Evolutionary conservation across 2,329 filamentous ascomycete genomes (phyloP), one percentile per base, ranked within the genome.

Genomic region (Diplodia sapinea): DNA sequence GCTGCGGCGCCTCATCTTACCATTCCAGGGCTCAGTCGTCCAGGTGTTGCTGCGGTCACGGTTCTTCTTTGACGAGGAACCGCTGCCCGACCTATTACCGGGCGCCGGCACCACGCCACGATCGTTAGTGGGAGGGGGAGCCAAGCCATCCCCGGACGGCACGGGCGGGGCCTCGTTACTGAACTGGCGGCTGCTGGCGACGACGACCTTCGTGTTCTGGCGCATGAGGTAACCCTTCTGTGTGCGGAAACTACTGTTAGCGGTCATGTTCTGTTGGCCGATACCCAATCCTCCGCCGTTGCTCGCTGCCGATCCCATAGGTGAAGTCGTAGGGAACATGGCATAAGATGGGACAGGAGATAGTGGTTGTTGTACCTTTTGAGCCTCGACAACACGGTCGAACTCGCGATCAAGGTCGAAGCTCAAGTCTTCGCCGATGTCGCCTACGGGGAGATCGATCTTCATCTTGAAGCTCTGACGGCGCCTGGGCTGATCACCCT

Each of bases 171-270:
- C 26, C 78, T 93, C 90, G 67, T 82, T 77, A 68, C 84, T 85
- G 71, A 84, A 82, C 59, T 84, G 80, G 55, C 86, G 85, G 75
- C 85, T 89, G 77, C 90, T 96, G n/a, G 95, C 95, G 61, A 96
- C 89, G 62, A 99, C 93, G 65, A 99, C 87, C 79, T 98, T 98
- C 3, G 94, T 98, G 80, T 98, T 99, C 74, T 99, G 94, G 74
- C 95, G 89, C 94, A 98, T 99, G 55, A 98, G 85, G 76, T 99
- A 99, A 67, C 95, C 95, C 83, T 96, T 94, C 94, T 97, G 91
- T 88, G 85, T 62, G 55, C 47, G n/a, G 36, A n/a, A 23, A 61
- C 50, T 54, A 55, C 43, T 31, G 59, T 63, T 65, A 70, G 51
- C 50, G 29, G 50, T 65, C 26, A 43, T 43, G 23, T 54, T 49